Evolutionary conservation across 495 filamentous ascomycete genomes (phyloP).

Genomic region (Lepidopterella palustris): DNA sequence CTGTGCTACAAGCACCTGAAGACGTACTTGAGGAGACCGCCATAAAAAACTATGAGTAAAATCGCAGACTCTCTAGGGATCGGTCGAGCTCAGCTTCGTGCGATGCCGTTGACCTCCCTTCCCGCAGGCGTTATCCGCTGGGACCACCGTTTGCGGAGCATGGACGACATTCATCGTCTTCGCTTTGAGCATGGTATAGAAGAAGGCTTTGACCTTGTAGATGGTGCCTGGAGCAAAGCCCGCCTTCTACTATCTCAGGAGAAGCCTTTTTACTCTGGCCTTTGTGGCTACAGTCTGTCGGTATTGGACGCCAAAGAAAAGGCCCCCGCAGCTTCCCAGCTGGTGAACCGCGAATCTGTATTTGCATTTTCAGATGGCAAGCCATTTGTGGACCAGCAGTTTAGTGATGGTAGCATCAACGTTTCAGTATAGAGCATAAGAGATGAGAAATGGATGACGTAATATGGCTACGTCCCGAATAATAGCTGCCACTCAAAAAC

Average conservation of each 20-base stretch:
- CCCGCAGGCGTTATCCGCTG: conserved; percentile 12
- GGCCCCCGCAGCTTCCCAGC: conserved; percentile 34
- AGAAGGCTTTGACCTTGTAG: conserved; percentile 48
- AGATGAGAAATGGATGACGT: conserved; percentile 40
- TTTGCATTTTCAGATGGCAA: conserved; percentile 41
- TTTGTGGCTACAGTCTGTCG: conserved; percentile 28
- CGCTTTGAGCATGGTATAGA: conserved; percentile 30
- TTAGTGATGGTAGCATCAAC: conserved; percentile 42
- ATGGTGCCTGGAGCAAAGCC: conserved; percentile 54
- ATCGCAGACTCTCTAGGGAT: conserved; percentile 22
- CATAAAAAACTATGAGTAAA: conserved; percentile 29
- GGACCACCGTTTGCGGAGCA: conserved; percentile 12
- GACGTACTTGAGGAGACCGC: conserved; percentile 32
- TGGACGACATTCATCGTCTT: conserved; percentile 20
- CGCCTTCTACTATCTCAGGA: conserved; percentile 43
- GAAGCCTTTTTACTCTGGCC: conserved; percentile 46
- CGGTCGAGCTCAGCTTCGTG: conserved; percentile 21
- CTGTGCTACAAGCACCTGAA: conserved; percentile 34
- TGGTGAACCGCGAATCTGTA: conserved; percentile 43
- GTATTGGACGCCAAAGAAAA: conserved; percentile 29
- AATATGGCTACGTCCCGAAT: conserved; percentile 28
- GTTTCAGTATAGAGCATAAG: conserved; percentile 30
- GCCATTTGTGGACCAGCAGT: conserved; percentile 41
- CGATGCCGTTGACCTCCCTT: conserved; percentile 15
- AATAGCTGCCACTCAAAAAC: conserved; percentile 6